phyloP scores from a whole-genome alignment of 805 yeast species.

The Ogataea paraovalis region DNA sequence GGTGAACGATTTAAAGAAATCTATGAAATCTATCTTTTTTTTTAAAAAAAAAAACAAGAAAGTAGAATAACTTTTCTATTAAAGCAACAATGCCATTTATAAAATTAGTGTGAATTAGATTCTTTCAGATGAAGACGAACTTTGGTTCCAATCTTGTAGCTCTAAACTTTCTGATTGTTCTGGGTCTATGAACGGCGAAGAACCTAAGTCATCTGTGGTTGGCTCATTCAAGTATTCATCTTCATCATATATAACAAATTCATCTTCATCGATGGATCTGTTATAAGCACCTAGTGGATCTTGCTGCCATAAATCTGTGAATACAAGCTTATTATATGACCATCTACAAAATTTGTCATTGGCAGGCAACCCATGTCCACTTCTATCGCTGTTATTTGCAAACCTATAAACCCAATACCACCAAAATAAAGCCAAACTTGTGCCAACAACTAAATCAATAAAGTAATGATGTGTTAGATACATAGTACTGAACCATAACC shows the following conservation, averaged over 20 bases:
- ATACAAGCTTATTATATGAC: slow-evolving; percentile 16
- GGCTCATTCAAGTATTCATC: slow-evolving; percentile 11
- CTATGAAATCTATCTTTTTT: background rate
- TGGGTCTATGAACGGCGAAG: slow-evolving; percentile 5
- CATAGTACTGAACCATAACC: slow-evolving; percentile 99
- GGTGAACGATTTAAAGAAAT: background rate
- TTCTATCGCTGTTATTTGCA: slow-evolving; percentile 45
- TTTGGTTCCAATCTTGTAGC: slow-evolving; percentile 11
- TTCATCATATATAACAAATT: slow-evolving; percentile 14
- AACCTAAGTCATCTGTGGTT: slow-evolving; percentile 2
- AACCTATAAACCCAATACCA: slow-evolving; percentile 63
- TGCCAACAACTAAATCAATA: slow-evolving; percentile 91
- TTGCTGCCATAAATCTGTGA: slow-evolving; percentile 9
- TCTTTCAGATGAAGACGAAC: background rate
- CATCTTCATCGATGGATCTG: slow-evolving; percentile 5
- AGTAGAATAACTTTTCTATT: background rate
- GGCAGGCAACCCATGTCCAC: slow-evolving; percentile 13
- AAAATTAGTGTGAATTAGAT: background rate
- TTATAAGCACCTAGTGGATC: slow-evolving; percentile 18
- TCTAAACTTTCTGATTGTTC: slow-evolving; percentile 9
- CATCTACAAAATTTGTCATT: slow-evolving; percentile 17
- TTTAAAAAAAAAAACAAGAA: background rate
- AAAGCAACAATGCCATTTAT: background rate
- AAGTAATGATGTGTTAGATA: slow-evolving; percentile 95
- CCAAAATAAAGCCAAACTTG: slow-evolving; percentile 68